These are phyloP conservation scores for Tolypocladium tundrense DNA, from an alignment of 2,329 filamentous ascomycete species.

Conservation along the genomic window DNA sequence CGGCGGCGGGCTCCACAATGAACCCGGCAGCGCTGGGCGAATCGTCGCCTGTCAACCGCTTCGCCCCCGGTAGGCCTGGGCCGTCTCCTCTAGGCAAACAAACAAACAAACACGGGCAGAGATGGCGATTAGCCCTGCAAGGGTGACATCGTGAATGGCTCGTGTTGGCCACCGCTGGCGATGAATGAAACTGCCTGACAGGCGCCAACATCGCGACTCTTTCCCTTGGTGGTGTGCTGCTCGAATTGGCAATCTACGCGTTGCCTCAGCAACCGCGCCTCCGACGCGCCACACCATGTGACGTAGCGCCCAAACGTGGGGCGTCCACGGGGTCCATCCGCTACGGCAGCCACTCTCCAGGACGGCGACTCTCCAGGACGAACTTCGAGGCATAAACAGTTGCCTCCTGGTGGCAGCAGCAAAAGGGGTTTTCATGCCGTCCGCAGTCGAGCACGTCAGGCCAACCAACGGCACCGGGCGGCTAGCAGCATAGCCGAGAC, in stretches of 20 bases:
- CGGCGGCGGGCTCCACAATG: neutral
- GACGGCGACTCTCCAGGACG: too few relatives aligned
- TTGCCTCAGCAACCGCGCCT: neutral
- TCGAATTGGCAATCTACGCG: neutral
- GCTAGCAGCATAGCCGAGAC: too few relatives aligned
- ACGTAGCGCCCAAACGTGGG: neutral
- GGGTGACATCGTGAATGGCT: neutral
- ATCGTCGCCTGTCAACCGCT: neutral
- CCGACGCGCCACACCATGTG: neutral
- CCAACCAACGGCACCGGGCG: too few relatives aligned
- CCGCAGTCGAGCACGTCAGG: too few relatives aligned
- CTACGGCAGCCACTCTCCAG: neutral
- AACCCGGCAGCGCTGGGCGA: neutral
- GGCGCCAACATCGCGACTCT: too few relatives aligned
- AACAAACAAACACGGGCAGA: too few relatives aligned
- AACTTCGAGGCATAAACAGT: too few relatives aligned
- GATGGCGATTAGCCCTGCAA: too few relatives aligned
- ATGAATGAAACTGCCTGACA: neutral
- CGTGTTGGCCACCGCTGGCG: neutral
- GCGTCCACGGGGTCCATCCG: neutral
- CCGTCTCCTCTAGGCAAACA: neutral
- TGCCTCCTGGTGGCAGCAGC: neutral
- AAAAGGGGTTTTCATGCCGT: neutral
- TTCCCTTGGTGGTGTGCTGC: neutral
- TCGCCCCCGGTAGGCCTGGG: neutral